phyloP scores from a whole-genome alignment of 495 filamentous ascomycete genomes.

The Hypoxylon fragiforme region DNA sequence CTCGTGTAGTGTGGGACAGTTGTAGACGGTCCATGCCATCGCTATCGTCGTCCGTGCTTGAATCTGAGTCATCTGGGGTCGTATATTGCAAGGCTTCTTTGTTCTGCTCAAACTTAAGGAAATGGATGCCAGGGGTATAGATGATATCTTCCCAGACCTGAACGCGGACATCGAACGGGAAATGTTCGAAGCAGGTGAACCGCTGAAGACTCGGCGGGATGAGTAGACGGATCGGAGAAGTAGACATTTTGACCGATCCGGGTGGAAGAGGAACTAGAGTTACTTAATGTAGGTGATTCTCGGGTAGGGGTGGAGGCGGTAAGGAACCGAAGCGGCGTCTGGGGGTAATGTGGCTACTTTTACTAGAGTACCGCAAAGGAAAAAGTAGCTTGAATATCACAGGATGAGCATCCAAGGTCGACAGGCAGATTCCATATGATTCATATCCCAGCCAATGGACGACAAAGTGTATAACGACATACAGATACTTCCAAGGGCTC shows the following conservation, averaged over 20 bases:
- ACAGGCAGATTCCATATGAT: constrained; percentile 1
- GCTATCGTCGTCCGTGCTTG: constrained; percentile 1
- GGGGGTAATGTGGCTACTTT: constrained; percentile 1
- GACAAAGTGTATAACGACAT: constrained; percentile 10
- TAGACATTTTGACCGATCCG: constrained; percentile 11
- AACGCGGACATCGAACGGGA: constrained; percentile 36
- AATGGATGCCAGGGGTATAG: constrained; percentile 37
- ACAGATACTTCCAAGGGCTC: constrained; percentile 19
- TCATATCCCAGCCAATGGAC: constrained; percentile 14
- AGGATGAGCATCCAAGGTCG: constrained; percentile 5
- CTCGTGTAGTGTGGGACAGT: neutral
- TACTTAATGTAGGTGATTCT: neutral
- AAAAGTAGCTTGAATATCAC: neutral
- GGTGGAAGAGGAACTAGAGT: neutral
- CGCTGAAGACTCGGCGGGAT: constrained; percentile 17
- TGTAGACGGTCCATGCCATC: neutral
- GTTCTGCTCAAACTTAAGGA: constrained; percentile 34
- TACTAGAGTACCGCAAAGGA: neutral
- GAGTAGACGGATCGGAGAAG: constrained; percentile 12
- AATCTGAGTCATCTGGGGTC: constrained; percentile 9
- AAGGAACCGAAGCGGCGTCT: constrained; percentile 8
- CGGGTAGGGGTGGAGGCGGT: neutral
- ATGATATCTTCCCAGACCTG: constrained; percentile 35
- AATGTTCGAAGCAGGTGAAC: constrained; percentile 25
- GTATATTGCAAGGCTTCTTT: neutral